Percentiles rank a stretch among this genome's conserved stretches.
Conservation (phyloP, 805 yeast species). For the Vanderwaltozyma polyspora region DNA sequence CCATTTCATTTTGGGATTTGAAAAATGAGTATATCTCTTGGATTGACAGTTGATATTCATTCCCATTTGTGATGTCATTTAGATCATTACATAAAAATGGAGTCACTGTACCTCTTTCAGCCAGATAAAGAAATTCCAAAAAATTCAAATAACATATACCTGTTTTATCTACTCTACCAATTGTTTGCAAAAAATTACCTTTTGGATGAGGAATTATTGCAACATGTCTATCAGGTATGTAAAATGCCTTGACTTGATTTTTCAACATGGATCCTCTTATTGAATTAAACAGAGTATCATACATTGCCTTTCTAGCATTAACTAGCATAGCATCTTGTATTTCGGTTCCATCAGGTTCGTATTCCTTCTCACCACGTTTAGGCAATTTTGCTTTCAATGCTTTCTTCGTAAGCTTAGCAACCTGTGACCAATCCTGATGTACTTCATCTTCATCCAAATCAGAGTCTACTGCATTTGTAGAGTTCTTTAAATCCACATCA, state of each 20-base stretch:
- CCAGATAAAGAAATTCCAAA: conserved; percentile 65
- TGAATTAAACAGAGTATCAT: conserved; percentile 41
- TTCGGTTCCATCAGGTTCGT: conserved; percentile 67
- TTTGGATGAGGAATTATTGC: conserved; percentile 40
- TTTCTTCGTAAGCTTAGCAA: conserved; percentile 21
- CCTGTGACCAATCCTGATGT: conserved; percentile 43
- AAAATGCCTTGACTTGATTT: conserved; percentile 42
- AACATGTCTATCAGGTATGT: conserved; percentile 24
- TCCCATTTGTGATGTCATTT: conserved; percentile 5
- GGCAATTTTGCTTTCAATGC: conserved; percentile 29
- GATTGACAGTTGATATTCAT: conserved; percentile 34
- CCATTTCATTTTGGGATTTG: conserved; percentile 32
- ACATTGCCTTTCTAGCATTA: conserved; percentile 61
- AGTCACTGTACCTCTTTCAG: conserved; percentile 64
- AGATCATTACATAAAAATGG: conserved; percentile 24
- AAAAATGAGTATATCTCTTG: conserved; percentile 53
- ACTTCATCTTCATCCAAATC: conserved; percentile 29
- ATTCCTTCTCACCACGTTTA: conserved; percentile 76
- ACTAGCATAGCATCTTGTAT: conserved; percentile 39
- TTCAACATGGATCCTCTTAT: conserved; percentile 39
- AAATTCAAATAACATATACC: conserved; percentile 43
- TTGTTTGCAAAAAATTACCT: conserved; percentile 63
- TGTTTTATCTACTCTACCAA: conserved; percentile 48
- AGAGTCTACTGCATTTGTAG: background rate
- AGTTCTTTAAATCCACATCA: background rate